These are phyloP conservation scores for Penicillium aurantiogriseum DNA, from an alignment of 2,329 filamentous ascomycete genomes.

Conservation along the genomic window DNA sequence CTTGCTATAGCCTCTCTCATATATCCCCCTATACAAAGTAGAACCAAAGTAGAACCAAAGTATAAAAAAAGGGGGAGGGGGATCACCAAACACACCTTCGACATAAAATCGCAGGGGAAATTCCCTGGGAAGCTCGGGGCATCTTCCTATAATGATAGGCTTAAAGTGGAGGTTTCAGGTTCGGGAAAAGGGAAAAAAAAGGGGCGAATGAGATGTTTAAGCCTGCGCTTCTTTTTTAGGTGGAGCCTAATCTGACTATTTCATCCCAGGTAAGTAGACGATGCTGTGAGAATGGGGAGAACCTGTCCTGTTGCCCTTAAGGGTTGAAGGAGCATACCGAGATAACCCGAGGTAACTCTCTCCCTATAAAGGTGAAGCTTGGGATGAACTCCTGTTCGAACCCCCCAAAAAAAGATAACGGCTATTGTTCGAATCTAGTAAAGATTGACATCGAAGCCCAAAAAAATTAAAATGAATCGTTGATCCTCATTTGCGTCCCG, in stretches of 20 bases:
- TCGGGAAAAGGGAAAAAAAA: neutral
- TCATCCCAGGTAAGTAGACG: too few species aligned
- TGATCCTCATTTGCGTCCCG: slow-evolving; percentile 11
- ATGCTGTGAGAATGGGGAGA: too few species aligned
- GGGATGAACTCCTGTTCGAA: slow-evolving; percentile 2
- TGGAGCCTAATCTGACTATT: neutral
- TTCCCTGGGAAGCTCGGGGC: slow-evolving; percentile 1
- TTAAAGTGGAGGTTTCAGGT: slow-evolving; percentile 4
- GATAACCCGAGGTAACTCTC: neutral
- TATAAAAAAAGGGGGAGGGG: neutral
- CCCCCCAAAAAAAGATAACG: neutral
- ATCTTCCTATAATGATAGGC: slow-evolving; percentile 2
- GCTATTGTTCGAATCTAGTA: neutral
- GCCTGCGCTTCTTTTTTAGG: neutral
- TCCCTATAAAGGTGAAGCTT: neutral
- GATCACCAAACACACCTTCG: too few species aligned
- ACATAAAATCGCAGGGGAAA: neutral
- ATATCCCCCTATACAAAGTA: neutral
- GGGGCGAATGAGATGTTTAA: neutral
- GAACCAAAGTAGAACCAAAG: neutral
- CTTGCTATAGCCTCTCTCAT: neutral
- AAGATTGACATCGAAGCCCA: neutral
- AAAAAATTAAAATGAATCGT: neutral
- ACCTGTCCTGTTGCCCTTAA: neutral
- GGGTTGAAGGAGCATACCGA: neutral